Evolutionary conservation across 2,329 filamentous ascomycete species (phyloP), one percentile per base, ranked within the genome.

Genomic region (Blumeriella jaapii): DNA sequence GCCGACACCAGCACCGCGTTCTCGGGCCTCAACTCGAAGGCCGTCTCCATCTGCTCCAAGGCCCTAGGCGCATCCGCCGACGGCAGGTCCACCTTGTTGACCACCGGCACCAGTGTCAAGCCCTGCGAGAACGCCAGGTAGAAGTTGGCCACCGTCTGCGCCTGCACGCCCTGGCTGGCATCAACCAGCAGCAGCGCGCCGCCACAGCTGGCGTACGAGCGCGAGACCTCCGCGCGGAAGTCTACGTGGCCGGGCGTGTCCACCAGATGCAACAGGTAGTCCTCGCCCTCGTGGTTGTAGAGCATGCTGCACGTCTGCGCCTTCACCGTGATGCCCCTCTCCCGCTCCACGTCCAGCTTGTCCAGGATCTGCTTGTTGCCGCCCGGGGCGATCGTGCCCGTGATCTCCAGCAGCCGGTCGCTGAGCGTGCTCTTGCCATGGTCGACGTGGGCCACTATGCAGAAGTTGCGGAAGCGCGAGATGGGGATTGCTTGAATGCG

Each of bases 221-320:
- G 74, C 20, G 85, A 93, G 8, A 98, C 91, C 60, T 98, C 91
- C 30, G 91, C 91, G 37, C 91, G 74, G 59, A 98, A 98, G 62
- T 98, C 91, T 39, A 98, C 91, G 62, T 98, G 91, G 17, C 91
- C 91, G 0, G 91, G 91, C 0, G 91, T 98, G 59, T 98, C 91
- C 38, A 98, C 87, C 17, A 98, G 69, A 60, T 98, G 91, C 18
- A 98, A 68, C 38, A 98, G 69, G 57, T 96, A 96, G 59, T 98
- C 91, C 19, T 81, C 65, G 11, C 82, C 87, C 12, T 80, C 65
- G 61, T 94, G 68, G 17, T 81, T 85, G 65, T 95, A 94, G 34
- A 98, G 72, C 91, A 98, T 98, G 37, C 81, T 91, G 61, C 91
- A 96, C 38, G 91, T 96, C 65, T 98, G 91, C 36, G 91, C 91